phyloP scores from a whole-genome alignment of 169 alveolate species.

The Cryptosporidium sp. region DNA sequence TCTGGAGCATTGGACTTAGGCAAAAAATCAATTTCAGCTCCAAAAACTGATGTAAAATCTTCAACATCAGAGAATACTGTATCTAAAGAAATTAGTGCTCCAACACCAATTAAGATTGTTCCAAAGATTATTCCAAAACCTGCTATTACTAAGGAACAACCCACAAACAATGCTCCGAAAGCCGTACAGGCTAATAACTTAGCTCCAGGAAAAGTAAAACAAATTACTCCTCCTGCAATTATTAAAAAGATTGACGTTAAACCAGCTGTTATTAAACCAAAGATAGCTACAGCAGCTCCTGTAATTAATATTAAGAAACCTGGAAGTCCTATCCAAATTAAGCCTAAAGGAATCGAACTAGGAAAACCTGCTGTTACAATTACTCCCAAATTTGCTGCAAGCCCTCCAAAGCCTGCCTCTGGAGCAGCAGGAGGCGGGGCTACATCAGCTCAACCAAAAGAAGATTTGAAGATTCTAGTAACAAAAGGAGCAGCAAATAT shows the following conservation, averaged over 20 bases:
- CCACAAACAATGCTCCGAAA: conserved; percentile 14
- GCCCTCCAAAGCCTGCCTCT: conserved; percentile 16
- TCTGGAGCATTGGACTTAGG: background rate
- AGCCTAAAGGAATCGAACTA: conserved; percentile 41
- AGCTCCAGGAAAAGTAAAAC: conserved; percentile 9
- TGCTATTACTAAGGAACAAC: background rate
- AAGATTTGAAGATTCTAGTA: conserved; percentile 31
- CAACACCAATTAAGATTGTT: background rate
- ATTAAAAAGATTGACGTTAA: conserved; percentile 54
- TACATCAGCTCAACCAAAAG: background rate
- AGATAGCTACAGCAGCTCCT: conserved; percentile 10
- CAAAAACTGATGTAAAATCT: background rate
- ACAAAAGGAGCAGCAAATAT: conserved; percentile 53
- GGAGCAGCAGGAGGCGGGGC: background rate
- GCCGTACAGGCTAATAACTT: background rate
- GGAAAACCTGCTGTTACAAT: conserved; percentile 33
- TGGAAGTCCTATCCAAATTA: conserved; percentile 27
- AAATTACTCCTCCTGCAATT: conserved; percentile 10
- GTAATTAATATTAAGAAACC: conserved; percentile 40
- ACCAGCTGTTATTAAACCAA: conserved; percentile 26
- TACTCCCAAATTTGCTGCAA: conserved; percentile 41
- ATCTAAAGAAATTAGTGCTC: background rate
- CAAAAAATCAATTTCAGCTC: background rate
- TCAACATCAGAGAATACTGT: background rate
- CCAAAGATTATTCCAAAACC: conserved; percentile 12